Conservation (phyloP, 306 rosid species). For the Dalbergia cultrata region DNA sequence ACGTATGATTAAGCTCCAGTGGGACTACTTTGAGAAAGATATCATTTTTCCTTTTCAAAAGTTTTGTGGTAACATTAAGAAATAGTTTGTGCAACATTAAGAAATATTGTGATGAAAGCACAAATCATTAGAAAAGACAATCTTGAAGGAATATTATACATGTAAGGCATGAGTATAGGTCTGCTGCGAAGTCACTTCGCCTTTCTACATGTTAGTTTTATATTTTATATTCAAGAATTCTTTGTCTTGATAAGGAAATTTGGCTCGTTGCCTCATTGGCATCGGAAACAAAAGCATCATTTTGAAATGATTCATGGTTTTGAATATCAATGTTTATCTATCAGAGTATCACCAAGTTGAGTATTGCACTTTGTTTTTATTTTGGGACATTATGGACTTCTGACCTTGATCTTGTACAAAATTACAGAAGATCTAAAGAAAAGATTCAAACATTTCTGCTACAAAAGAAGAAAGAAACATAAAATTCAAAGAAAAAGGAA, state of each 20-base stretch:
- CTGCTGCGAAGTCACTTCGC: slow-evolving; percentile 1
- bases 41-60: background rate
- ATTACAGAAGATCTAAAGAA: background rate
- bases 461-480: background rate
- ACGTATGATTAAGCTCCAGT: background rate
- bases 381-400: slow-evolving; percentile 14
- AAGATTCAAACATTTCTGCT: slow-evolving; percentile 18
- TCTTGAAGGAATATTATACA: slow-evolving; percentile 4
- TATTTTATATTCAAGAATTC: background rate
- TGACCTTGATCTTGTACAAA: slow-evolving; percentile 33
- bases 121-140: slow-evolving; percentile 32
- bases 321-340: slow-evolving; percentile 9
- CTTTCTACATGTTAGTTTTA: slow-evolving; percentile 27
- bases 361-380: slow-evolving; percentile 31
- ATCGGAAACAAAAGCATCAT: background rate
- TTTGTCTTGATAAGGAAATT: slow-evolving; percentile 36
- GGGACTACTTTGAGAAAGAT: background rate
- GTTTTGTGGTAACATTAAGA: background rate
- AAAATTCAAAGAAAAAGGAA: background rate
- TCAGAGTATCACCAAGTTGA: background rate
- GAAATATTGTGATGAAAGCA: slow-evolving; percentile 12
- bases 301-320: slow-evolving; percentile 7
- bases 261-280: slow-evolving; percentile 39
- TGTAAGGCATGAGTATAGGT: slow-evolving; percentile 10
- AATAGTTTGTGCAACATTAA: slow-evolving; percentile 3